phyloP scores from a whole-genome alignment of 1,284 basidiomycete species.

The Mrakiaceae sp. region DNA sequence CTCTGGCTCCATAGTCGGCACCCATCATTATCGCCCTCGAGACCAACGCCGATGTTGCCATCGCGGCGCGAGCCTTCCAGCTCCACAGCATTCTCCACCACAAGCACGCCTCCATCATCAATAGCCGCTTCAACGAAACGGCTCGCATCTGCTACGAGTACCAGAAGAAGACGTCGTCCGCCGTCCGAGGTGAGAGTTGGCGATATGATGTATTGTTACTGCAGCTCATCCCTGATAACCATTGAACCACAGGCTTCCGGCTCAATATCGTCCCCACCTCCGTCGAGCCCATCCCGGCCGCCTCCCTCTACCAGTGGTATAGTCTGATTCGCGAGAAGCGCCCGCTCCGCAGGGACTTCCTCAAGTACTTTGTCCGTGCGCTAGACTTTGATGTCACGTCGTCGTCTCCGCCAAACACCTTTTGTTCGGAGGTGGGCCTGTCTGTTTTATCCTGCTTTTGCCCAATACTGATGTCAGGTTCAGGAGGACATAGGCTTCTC shows the following conservation, averaged over 20 bases:
- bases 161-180: slow-evolving; percentile 43
- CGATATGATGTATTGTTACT: background rate
- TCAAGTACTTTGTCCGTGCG: slow-evolving; percentile 66
- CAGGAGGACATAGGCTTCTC: slow-evolving; percentile 70
- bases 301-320: slow-evolving; percentile 82
- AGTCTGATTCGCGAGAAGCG: slow-evolving; percentile 79
- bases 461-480: background rate
- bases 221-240: background rate
- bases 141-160: slow-evolving; percentile 72
- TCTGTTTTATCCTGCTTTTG: background rate
- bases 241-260: slow-evolving; percentile 2
- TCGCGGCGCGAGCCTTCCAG: slow-evolving; percentile 64
- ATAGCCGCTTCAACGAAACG: slow-evolving; percentile 68
- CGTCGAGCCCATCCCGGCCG: slow-evolving; percentile 39
- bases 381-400: slow-evolving; percentile 46
- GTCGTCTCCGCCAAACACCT: slow-evolving; percentile 30
- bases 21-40: slow-evolving; percentile 88
- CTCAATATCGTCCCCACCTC: slow-evolving; percentile 4
- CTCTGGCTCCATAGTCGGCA: slow-evolving; percentile 50
- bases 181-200: slow-evolving; percentile 40
- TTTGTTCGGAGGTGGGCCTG: background rate
- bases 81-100: slow-evolving; percentile 71
- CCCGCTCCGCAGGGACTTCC: slow-evolving; percentile 67
- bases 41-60: slow-evolving; percentile 52
- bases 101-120: slow-evolving; percentile 83